Percentiles rank a stretch among this genome's conserved stretches.
phyloP scores from a whole-genome alignment of 345 rosid species.

The Nephelium lappaceum region DNA sequence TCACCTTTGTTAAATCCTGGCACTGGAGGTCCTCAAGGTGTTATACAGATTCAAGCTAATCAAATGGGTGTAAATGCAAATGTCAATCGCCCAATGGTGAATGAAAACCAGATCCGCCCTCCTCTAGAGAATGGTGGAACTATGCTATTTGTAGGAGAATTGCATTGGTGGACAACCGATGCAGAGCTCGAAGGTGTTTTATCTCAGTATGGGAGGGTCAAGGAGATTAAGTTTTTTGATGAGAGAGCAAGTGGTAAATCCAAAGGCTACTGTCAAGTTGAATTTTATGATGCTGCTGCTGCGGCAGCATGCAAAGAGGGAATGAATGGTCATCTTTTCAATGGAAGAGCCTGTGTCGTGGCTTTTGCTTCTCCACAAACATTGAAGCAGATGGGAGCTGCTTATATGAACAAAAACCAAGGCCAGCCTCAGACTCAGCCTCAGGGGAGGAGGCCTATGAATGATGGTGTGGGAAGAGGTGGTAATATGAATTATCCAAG shows the following conservation, averaged over 20 bases:
- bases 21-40: conserved; percentile 53
- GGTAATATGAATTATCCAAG: conserved; percentile 68
- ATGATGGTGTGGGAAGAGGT: conserved; percentile 69
- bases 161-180: conserved; percentile 96
- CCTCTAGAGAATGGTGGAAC: conserved; percentile 74
- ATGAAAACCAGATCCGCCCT: conserved; percentile 61
- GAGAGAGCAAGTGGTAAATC: conserved; percentile 91
- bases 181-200: conserved; percentile 73
- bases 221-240: conserved; percentile 84
- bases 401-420: conserved; percentile 63
- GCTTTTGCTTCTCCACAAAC: conserved; percentile 87
- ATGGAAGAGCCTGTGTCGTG: conserved; percentile 82
- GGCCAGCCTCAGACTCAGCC: conserved; percentile 66
- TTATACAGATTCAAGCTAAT: conserved; percentile 52
- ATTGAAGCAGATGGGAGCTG: conserved; percentile 79
- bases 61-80: conserved; percentile 51
- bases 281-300: conserved; percentile 67
- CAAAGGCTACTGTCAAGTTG: conserved; percentile 91
- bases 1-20: conserved; percentile 49
- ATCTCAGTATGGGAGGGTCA: conserved; percentile 74
- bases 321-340: conserved; percentile 71
- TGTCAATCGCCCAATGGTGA: conserved; percentile 41
- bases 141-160: conserved; percentile 71
- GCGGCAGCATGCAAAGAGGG: conserved; percentile 83
- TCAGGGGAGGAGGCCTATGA: conserved; percentile 66